Evolutionary conservation across 2,329 filamentous ascomycete genomes (phyloP).

Genomic region (Pseudogymnoascus sp.): DNA sequence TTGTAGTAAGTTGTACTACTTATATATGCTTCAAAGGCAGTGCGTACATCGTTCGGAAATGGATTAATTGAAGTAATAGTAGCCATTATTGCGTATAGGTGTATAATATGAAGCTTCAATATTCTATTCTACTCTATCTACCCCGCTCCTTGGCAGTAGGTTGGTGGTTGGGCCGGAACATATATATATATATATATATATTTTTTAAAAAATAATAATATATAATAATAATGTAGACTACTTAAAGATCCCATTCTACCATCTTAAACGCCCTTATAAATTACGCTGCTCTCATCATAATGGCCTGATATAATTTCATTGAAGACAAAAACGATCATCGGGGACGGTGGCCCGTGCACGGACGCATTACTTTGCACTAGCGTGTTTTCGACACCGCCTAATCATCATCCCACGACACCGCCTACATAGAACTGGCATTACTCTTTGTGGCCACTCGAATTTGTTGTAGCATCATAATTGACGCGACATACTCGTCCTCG

Average conservation of each 20-base stretch:
- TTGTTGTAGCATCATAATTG: neutral
- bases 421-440: conserved; percentile 9
- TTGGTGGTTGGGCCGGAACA: too few species aligned
- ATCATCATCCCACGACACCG: conserved; percentile 7
- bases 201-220: neutral
- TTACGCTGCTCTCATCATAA: neutral
- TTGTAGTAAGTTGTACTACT: too few species aligned
- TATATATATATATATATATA: too few species aligned
- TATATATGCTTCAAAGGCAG: too few species aligned
- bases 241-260: neutral
- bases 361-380: neutral
- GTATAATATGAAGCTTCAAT: too few species aligned
- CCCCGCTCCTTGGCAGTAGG: too few species aligned
- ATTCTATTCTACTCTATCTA: too few species aligned
- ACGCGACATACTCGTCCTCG: neutral
- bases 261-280: neutral
- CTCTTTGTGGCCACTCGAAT: conserved; percentile 8
- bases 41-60: too few species aligned
- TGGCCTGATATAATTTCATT: neutral
- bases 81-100: too few species aligned
- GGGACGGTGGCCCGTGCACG: neutral
- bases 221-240: neutral
- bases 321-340: neutral
- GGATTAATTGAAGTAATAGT: too few species aligned
- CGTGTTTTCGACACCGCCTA: conserved; percentile 9